Percentiles rank a stretch among this genome's conserved stretches.
phyloP scores from a whole-genome alignment of 2,329 filamentous ascomycete species.

The Paecilomyces sp. region DNA sequence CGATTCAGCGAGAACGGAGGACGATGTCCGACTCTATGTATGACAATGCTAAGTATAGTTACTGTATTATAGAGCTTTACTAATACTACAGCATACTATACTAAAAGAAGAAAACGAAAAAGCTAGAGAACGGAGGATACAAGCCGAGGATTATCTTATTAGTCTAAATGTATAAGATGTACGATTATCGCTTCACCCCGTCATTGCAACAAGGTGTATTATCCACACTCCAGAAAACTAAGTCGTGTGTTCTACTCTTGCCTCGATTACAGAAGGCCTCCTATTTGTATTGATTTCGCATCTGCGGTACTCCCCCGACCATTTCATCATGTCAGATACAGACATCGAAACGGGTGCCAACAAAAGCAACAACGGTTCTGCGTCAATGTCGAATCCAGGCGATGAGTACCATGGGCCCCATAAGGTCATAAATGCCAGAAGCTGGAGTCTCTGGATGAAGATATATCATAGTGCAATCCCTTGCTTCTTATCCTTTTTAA shows the following conservation, averaged over 20 bases:
- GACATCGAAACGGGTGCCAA: not conserved
- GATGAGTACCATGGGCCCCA: not conserved
- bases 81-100: not conserved
- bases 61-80: not conserved
- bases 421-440: constrained; percentile 6
- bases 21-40: not conserved
- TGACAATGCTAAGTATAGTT: not conserved
- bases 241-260: not conserved
- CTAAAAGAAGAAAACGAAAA: too few relatives aligned
- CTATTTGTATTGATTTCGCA: not conserved
- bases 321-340: not conserved
- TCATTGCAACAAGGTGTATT: not conserved
- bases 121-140: not conserved
- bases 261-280: not conserved
- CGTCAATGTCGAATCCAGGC: not conserved
- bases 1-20: not conserved
- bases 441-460: constrained; percentile 8
- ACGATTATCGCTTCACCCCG: not conserved
- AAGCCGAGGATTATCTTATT: not conserved
- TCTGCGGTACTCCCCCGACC: not conserved
- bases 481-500: constrained; percentile 9
- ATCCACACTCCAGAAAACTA: not conserved
- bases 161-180: not conserved
- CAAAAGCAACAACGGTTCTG: not conserved
- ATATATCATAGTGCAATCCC: constrained; percentile 11